phyloP scores from a whole-genome alignment of 768 basidiomycete species.

The Mycena albidolilacea region DNA sequence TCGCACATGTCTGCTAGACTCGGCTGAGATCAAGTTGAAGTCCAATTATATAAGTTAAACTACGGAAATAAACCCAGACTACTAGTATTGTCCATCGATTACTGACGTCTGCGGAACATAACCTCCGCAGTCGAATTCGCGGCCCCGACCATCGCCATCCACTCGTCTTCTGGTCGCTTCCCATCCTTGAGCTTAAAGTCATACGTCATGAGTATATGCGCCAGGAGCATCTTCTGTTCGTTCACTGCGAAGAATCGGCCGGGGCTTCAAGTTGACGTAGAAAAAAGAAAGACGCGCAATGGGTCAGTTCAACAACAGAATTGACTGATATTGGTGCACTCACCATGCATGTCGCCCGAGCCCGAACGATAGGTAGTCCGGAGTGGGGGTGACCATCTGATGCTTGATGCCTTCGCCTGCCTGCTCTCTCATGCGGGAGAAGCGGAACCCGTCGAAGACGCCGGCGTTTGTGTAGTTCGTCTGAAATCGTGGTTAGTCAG shows the following conservation, averaged over 20 bases:
- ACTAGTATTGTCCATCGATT: too few species aligned
- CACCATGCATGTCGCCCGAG: slow-evolving; percentile 53
- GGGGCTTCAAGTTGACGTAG: slow-evolving; percentile 43
- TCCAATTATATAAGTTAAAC: too few species aligned
- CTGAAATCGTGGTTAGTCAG: slow-evolving; percentile 20
- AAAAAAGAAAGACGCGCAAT: not conserved
- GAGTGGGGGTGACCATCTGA: slow-evolving; percentile 47
- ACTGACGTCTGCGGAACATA: slow-evolving; percentile 26
- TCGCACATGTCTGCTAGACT: too few species aligned
- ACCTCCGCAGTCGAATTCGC: slow-evolving; percentile 26
- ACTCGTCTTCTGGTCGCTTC: slow-evolving; percentile 29
- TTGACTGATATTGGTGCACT: not conserved
- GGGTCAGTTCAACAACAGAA: not conserved
- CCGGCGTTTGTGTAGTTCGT: slow-evolving; percentile 50
- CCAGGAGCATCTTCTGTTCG: slow-evolving; percentile 56
- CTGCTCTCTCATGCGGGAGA: slow-evolving; percentile 47
- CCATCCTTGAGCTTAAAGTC: slow-evolving; percentile 49
- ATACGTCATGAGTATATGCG: slow-evolving; percentile 54
- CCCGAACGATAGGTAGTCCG: slow-evolving; percentile 53
- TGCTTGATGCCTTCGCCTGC: slow-evolving; percentile 43
- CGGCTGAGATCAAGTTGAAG: too few species aligned
- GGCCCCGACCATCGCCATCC: not conserved
- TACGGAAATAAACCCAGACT: too few species aligned
- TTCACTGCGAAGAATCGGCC: slow-evolving; percentile 60
- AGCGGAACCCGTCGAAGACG: slow-evolving; percentile 60